Evolutionary conservation across 352 stramenopile species (phyloP).

Genomic region (Globisporangium carolinianum): DNA sequence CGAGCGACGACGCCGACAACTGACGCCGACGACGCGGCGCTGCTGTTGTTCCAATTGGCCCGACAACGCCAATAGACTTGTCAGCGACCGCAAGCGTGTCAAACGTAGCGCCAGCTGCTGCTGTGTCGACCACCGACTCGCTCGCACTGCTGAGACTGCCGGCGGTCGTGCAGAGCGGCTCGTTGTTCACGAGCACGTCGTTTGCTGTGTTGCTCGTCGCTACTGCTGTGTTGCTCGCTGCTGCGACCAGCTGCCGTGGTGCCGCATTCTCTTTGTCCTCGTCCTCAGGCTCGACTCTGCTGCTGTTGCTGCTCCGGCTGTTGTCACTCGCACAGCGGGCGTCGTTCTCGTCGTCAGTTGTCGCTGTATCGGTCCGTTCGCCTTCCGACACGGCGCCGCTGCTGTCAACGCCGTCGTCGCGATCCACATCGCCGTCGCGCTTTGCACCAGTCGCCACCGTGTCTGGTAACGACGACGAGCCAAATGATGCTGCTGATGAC

Average conservation of each 20-base stretch:
- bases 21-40: no score
- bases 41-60: no score
- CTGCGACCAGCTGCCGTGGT: background rate
- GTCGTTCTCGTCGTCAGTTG: conserved; percentile 14
- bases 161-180: background rate
- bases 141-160: background rate
- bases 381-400: conserved; percentile 6
- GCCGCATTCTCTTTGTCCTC: conserved; percentile 38
- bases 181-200: no score
- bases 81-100: no score
- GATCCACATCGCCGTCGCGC: background rate
- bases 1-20: no score
- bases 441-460: background rate
- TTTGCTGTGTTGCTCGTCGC: no score
- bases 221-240: background rate
- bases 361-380: conserved; percentile 13
- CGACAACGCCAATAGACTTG: no score
- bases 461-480: background rate
- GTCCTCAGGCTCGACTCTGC: conserved; percentile 6
- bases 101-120: background rate
- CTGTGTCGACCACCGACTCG: background rate
- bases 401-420: background rate
- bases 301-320: no score
- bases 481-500: background rate
- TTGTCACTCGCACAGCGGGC: background rate